phyloP scores from a whole-genome alignment of 2,329 filamentous ascomycete genomes.

The Cercospora berteroae region DNA sequence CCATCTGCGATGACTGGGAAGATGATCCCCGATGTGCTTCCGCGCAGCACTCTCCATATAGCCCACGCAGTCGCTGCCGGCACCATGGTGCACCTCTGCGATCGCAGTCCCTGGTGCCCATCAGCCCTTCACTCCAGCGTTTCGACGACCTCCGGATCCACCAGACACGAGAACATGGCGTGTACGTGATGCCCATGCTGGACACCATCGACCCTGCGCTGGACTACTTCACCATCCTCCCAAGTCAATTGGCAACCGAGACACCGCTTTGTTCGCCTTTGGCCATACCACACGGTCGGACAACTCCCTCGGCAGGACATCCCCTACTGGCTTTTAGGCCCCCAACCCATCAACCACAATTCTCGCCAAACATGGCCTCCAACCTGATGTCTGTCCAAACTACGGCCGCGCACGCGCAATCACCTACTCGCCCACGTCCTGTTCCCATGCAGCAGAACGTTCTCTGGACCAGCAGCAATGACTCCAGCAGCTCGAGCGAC shows the following conservation, averaged over 20 bases:
- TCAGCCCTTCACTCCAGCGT: slow-evolving; percentile 18
- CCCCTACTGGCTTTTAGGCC: neutral
- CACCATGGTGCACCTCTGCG: slow-evolving; percentile 1
- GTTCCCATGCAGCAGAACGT: slow-evolving; percentile 36
- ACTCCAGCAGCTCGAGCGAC: slow-evolving; percentile 27
- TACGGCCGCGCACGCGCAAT: slow-evolving; percentile 30
- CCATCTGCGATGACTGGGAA: slow-evolving; percentile 15
- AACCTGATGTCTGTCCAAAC: slow-evolving; percentile 37
- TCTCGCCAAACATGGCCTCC: slow-evolving; percentile 21
- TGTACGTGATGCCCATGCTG: slow-evolving; percentile 10
- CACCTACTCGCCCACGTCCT: slow-evolving; percentile 32
- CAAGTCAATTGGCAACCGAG: neutral
- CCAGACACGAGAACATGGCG: slow-evolving; percentile 3
- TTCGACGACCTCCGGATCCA: slow-evolving; percentile 9
- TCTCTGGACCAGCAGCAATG: slow-evolving; percentile 35
- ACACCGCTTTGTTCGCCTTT: neutral
- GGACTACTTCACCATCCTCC: slow-evolving; percentile 3
- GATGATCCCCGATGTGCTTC: slow-evolving; percentile 13
- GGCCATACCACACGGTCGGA: neutral
- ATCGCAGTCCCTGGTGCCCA: slow-evolving; percentile 13
- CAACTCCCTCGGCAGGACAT: neutral
- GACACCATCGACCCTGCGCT: neutral
- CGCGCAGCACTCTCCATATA: slow-evolving; percentile 15
- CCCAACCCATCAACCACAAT: neutral
- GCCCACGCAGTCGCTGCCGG: neutral